Percentiles rank a stretch among this genome's conserved stretches.
Evolutionary conservation across 108 stramenopile species (phyloP).

Genomic region (Ochromonas danica): DNA sequence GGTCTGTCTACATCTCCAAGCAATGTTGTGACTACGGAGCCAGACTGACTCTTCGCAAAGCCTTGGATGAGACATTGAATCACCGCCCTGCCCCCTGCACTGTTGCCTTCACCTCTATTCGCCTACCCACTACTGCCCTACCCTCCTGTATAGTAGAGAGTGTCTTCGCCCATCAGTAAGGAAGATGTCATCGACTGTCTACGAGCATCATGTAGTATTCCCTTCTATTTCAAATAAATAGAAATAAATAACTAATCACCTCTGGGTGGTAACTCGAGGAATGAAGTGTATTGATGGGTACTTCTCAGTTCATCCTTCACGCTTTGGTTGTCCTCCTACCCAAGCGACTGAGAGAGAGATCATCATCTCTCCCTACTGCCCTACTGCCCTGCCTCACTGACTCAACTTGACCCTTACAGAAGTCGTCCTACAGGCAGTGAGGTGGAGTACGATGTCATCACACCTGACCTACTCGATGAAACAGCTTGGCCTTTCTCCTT

Average conservation of each 20-base stretch:
- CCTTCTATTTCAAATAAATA: conserved; percentile 28
- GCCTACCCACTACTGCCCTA: too few relatives aligned
- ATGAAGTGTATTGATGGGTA: not conserved
- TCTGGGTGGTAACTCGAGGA: not conserved
- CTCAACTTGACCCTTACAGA: conserved; percentile 7
- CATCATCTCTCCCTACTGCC: conserved; percentile 3
- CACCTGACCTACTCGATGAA: conserved; percentile 10
- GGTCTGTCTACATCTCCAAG: not conserved
- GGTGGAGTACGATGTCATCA: conserved; percentile 4
- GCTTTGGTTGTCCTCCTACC: conserved; percentile 20
- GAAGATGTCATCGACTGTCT: not conserved
- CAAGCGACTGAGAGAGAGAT: conserved; percentile 6
- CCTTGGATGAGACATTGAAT: not conserved
- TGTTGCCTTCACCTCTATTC: not conserved
- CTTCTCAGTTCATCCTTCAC: not conserved
- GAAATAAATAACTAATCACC: not conserved
- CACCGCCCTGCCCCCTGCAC: not conserved
- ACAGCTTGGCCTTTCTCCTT: conserved; percentile 7
- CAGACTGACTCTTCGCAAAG: not conserved
- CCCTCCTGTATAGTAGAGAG: too few relatives aligned
- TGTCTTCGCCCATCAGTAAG: not conserved
- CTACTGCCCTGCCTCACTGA: not conserved
- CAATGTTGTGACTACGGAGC: not conserved
- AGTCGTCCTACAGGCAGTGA: conserved; percentile 3
- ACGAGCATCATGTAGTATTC: conserved; percentile 18